These are phyloP conservation scores for Athelia sp. DNA, from an alignment of 1,284 basidiomycete genomes.

Conservation along the genomic window DNA sequence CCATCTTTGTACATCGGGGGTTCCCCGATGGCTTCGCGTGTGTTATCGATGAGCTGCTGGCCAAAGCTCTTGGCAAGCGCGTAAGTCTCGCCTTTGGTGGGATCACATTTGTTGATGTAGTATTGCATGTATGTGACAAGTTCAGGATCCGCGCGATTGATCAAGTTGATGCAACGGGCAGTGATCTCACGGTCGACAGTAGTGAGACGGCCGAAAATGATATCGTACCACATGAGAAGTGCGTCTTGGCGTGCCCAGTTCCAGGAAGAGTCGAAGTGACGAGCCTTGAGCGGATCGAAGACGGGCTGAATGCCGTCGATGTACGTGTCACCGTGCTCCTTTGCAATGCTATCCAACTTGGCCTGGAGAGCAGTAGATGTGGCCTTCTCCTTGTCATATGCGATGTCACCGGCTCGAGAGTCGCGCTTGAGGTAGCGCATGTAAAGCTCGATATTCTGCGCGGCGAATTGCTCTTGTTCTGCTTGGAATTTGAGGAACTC, in stretches of 20 bases:
- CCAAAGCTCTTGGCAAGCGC: conserved; percentile 95
- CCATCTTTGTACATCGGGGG: conserved; percentile 92
- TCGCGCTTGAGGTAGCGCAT: conserved; percentile 96
- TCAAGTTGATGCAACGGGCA: conserved; percentile 94
- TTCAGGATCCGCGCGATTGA: conserved; percentile 93
- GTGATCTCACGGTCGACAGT: conserved; percentile 94
- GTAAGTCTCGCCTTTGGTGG: conserved; percentile 86
- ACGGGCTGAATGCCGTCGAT: conserved; percentile 92
- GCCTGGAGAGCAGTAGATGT: conserved; percentile 73
- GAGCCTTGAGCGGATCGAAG: conserved; percentile 94
- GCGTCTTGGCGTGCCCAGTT: conserved; percentile 99
- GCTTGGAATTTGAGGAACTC: conserved; percentile 96
- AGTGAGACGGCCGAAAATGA: conserved; percentile 91
- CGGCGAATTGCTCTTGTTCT: conserved; percentile 89
- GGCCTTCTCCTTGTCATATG: conserved; percentile 83
- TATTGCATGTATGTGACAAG: conserved; percentile 95
- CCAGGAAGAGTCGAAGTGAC: conserved; percentile 98
- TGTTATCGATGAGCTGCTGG: conserved; percentile 94
- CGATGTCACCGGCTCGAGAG: conserved; percentile 86
- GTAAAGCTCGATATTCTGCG: conserved; percentile 92
- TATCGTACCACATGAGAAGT: conserved; percentile 94
- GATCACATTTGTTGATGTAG: conserved; percentile 82
- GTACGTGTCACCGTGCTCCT: conserved; percentile 91
- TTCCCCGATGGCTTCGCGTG: conserved; percentile 76
- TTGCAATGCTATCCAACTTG: conserved; percentile 82